Percentiles rank a stretch among this genome's conserved stretches.
phyloP scores from a whole-genome alignment of 345 rosid genomes.

The Microcos paniculata region DNA sequence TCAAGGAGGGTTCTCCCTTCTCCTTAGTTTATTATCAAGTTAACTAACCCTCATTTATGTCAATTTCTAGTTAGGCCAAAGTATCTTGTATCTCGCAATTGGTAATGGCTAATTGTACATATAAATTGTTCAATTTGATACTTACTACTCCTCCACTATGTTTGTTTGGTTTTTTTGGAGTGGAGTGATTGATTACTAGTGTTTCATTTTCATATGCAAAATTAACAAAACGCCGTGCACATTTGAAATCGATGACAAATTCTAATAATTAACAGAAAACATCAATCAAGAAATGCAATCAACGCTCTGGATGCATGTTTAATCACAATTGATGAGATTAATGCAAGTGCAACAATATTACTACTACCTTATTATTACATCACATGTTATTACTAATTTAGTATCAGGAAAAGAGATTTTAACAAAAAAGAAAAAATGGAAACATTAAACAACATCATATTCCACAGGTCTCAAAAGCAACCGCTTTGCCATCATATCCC shows the following conservation, averaged over 20 bases:
- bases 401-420: not conserved
- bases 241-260: not conserved
- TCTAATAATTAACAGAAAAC: conserved; percentile 4
- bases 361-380: too few species aligned
- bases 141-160: too few species aligned
- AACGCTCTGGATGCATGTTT: not conserved
- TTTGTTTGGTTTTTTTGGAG: too few species aligned
- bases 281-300: conserved; percentile 7
- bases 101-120: too few species aligned
- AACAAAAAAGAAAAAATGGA: not conserved
- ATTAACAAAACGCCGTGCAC: not conserved
- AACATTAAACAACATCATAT: not conserved
- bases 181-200: too few species aligned
- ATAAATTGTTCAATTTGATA: too few species aligned
- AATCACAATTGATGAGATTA: not conserved
- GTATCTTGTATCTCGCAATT: too few species aligned
- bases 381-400: not conserved
- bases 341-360: not conserved
- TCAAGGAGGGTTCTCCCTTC: too few species aligned
- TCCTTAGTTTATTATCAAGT: too few species aligned
- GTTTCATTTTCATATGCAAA: too few species aligned
- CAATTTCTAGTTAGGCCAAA: too few species aligned
- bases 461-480: not conserved
- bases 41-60: too few species aligned
- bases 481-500: not conserved